Evolutionary conservation across 2,329 filamentous ascomycete genomes (phyloP), one percentile per base, ranked within the genome.

Genomic region (Aspergillus uvarum): DNA sequence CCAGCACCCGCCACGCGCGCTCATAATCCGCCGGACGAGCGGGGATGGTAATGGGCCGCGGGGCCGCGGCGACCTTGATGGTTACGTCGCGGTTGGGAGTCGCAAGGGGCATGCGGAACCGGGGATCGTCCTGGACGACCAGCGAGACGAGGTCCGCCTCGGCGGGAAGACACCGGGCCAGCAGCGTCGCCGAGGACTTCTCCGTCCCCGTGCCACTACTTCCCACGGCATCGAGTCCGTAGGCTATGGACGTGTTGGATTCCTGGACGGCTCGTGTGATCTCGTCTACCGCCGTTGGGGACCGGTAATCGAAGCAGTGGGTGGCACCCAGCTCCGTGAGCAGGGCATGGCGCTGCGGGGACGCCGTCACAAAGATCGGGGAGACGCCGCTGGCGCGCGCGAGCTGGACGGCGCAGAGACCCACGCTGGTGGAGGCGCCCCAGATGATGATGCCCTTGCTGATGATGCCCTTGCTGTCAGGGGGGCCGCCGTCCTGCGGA

Each of bases 221-320:
- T 3, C 53, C 53, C 5, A 55, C 53, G 22, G 53, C 38, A 11
- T 55, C 53, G 8, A 48, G 21, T 4, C 19, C 53, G 42, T 19
- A 48, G 14, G 48, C 21, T 22, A 16, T 16, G 11, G 21, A 10
- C 5, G 42, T 22, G 35, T 35, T 19, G 19, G 29, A 31, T 6
- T 26, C 24, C 24, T 26, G 3, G 5, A 26, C 7, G 5, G 3
- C 5, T 26, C 5, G 24, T 26, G 24, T 26, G n/a, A 55, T 61
- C 10, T 61, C 55, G 1, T n/a, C 26, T 7, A 54, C 21, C 10
- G 58, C 58, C 47, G 49, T 60, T 1, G 60, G 35, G 12, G 57
- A 59, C 5, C 48, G 29, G 51, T 61, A 61, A 26, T 61, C 44
- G 35, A 58, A 61, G 24, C 50, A 58, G 2, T 22, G 55, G 4